These are phyloP conservation scores for Sporothrix pseudoabietina DNA, from an alignment of 2,329 filamentous ascomycete genomes.

Conservation along the genomic window DNA sequence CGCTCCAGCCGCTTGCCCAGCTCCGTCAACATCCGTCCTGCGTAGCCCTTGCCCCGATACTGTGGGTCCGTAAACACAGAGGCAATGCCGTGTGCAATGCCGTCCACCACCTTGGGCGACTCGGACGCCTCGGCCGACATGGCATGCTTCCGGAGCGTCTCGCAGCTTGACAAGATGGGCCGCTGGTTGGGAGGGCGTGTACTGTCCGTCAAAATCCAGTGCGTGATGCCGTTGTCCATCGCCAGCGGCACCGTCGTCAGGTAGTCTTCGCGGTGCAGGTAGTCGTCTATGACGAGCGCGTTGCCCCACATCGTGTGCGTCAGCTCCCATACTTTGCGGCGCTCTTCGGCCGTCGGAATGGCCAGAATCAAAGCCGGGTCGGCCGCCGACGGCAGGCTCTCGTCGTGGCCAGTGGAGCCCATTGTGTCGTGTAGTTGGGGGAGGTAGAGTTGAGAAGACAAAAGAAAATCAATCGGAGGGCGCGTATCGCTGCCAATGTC, in stretches of 20 bases:
- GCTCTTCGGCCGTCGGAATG: slow-evolving; percentile 60
- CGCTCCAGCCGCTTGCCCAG: slow-evolving; percentile 52
- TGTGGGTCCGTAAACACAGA: slow-evolving; percentile 75
- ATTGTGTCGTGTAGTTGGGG: slow-evolving; percentile 35
- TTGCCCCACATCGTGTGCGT: slow-evolving; percentile 62
- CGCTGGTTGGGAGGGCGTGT: slow-evolving; percentile 46
- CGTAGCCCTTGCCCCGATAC: slow-evolving; percentile 73
- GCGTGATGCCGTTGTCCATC: slow-evolving; percentile 59
- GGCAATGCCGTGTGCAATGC: slow-evolving; percentile 71
- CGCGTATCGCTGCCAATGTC: neutral
- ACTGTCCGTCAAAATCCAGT: slow-evolving; percentile 64
- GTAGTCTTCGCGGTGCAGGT: slow-evolving; percentile 61
- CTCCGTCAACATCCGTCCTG: slow-evolving; percentile 71
- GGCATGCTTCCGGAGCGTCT: slow-evolving; percentile 63
- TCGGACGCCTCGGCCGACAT: slow-evolving; percentile 36
- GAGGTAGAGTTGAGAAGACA: neutral
- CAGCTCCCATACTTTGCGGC: slow-evolving; percentile 55
- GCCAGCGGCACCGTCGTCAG: slow-evolving; percentile 61
- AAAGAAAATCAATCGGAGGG: neutral
- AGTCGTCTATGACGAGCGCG: slow-evolving; percentile 56
- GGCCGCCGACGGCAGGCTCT: slow-evolving; percentile 42
- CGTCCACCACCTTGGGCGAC: slow-evolving; percentile 47
- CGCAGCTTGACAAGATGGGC: slow-evolving; percentile 64
- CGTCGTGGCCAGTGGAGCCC: slow-evolving; percentile 39
- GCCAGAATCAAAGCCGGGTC: slow-evolving; percentile 51